Conservation (phyloP, 306 rosid species). For the Corylus heterophylla region DNA sequence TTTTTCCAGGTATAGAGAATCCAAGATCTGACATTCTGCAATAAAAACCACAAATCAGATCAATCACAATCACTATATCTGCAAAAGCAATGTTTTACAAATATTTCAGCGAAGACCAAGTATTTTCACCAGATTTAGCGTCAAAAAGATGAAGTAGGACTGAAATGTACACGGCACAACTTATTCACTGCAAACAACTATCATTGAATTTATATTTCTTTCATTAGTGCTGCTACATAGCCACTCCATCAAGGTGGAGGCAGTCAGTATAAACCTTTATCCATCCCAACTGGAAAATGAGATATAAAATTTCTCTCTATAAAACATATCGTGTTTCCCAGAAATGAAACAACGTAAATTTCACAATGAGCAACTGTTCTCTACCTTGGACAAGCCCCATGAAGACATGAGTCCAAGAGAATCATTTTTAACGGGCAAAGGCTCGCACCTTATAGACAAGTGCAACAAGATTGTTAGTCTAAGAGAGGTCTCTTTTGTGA, state of each 20-base stretch:
- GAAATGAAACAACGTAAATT: background rate
- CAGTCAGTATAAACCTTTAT: background rate
- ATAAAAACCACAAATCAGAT: background rate
- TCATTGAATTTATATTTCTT: background rate
- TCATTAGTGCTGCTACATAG: background rate
- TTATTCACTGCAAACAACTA: background rate
- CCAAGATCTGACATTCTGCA: background rate
- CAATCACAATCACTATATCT: background rate
- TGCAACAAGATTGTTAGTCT: background rate
- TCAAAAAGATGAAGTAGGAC: background rate
- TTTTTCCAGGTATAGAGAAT: background rate
- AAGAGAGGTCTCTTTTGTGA: background rate
- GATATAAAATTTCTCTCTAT: background rate
- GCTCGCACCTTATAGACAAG: background rate
- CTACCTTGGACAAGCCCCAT: background rate
- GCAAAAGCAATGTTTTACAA: conserved; percentile 1
- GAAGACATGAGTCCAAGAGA: background rate
- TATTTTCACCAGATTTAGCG: background rate
- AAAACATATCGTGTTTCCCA: background rate
- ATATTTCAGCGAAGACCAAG: background rate
- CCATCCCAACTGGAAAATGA: background rate
- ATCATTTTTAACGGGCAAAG: background rate
- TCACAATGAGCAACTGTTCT: background rate
- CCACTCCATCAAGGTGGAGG: background rate
- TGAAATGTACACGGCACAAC: background rate